Percentiles rank a stretch among this genome's conserved stretches.
Evolutionary conservation across 1,284 basidiomycete species (phyloP).

Genomic region (Gomphus bonarii): DNA sequence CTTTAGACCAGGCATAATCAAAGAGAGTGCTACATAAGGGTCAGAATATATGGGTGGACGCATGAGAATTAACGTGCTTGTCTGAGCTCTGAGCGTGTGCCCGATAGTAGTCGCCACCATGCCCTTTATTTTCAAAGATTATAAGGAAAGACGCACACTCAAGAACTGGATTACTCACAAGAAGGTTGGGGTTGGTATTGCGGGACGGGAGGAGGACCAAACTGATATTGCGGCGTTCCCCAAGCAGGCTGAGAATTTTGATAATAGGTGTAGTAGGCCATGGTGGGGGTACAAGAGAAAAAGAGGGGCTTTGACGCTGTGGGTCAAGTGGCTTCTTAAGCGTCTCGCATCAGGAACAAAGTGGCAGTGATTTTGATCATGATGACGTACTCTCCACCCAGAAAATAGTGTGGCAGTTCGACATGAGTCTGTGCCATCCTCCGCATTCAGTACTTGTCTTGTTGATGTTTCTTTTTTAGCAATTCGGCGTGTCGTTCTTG

Average conservation of each 20-base stretch:
- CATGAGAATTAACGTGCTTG: conserved; percentile 27
- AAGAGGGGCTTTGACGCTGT: background rate
- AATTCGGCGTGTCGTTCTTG: no score
- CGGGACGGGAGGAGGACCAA: conserved; percentile 41
- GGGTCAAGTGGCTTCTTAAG: background rate
- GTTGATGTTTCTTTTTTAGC: no score
- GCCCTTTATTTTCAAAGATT: conserved; percentile 18
- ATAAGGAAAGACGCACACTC: background rate
- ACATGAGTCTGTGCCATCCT: no score
- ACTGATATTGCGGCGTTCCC: conserved; percentile 44
- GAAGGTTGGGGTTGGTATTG: conserved; percentile 47
- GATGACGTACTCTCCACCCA: no score
- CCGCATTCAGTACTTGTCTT: no score
- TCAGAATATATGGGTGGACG: background rate
- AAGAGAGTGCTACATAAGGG: conserved; percentile 35
- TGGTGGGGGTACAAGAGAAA: conserved; percentile 11
- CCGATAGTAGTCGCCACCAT: conserved; percentile 48
- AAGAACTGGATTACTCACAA: conserved; percentile 21
- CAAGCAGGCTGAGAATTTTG: conserved; percentile 30
- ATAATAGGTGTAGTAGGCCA: conserved; percentile 31
- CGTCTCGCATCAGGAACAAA: background rate
- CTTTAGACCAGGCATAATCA: conserved; percentile 43
- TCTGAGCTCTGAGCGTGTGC: conserved; percentile 47
- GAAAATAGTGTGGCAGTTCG: no score
- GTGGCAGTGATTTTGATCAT: background rate